Evolutionary conservation across 176 grass and related monocot genomes (phyloP).

Genomic region (Aegilops umbellulata): DNA sequence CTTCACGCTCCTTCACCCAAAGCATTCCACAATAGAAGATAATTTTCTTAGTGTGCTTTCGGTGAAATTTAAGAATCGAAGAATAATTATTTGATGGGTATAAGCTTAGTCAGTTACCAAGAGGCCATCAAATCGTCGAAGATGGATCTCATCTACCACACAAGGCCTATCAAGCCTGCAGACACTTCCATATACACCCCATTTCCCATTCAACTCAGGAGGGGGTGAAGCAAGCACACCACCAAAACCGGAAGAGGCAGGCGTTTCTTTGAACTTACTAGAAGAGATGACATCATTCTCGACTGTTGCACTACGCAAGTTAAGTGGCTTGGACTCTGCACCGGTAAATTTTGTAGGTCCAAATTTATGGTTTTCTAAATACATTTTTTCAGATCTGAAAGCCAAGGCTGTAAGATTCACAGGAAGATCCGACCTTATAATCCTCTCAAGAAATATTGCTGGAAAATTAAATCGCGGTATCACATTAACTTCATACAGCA

Average conservation of each 20-base stretch:
- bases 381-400: conserved; percentile 70
- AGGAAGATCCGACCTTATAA: conserved; percentile 92
- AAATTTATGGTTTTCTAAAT: conserved; percentile 50
- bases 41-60: conserved; percentile 27
- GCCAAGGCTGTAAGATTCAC: conserved; percentile 82
- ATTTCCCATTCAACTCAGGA: conserved; percentile 52
- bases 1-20: conserved; percentile 80
- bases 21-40: conserved; percentile 33
- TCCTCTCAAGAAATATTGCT: conserved; percentile 93
- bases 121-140: conserved; percentile 87
- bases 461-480: conserved; percentile 94
- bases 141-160: conserved; percentile 94
- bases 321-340: conserved; percentile 28
- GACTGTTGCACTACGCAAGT: conserved; percentile 8
- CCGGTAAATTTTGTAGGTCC: conserved; percentile 32
- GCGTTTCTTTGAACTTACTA: conserved; percentile 45
- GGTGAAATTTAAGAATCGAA: conserved; percentile 5
- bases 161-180: conserved; percentile 87
- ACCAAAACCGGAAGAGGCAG: conserved; percentile 30
- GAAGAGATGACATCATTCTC: conserved; percentile 33
- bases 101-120: conserved; percentile 63
- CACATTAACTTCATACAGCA: conserved; percentile 88
- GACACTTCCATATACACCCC: conserved; percentile 92
- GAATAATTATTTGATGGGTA: not conserved
- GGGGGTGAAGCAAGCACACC: conserved; percentile 41